Conservation (phyloP, 331 rosid genomes). For the Dryas integrifolia region DNA sequence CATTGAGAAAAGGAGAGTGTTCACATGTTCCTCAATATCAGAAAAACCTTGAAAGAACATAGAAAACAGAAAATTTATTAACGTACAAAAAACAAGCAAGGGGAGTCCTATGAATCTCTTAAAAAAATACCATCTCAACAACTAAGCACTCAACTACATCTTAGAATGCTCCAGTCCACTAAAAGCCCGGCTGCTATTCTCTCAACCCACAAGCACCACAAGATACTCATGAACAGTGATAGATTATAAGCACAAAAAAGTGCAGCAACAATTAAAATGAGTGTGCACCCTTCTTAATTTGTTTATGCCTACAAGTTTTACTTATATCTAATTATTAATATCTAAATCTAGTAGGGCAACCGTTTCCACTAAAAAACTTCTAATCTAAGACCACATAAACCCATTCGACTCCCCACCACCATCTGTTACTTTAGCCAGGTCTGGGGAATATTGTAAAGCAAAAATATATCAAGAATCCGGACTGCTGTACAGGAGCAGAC, state of each 20-base stretch:
- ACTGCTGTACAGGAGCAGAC: no score
- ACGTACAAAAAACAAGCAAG: background rate
- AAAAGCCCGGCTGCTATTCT: background rate
- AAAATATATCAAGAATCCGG: background rate
- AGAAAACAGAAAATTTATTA: constrained; percentile 6
- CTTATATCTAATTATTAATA: background rate
- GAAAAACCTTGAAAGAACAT: constrained; percentile 3
- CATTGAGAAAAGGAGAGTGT: background rate
- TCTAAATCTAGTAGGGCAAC: background rate
- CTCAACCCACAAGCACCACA: background rate
- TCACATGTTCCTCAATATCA: background rate
- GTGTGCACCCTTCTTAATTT: background rate
- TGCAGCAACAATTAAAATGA: background rate
- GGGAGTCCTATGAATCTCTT: background rate
- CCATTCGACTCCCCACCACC: no score
- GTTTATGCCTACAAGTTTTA: background rate
- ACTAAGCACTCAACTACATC: background rate
- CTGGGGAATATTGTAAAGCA: background rate
- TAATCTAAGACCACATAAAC: background rate
- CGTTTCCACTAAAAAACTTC: background rate
- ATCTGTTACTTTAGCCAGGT: constrained; percentile 1
- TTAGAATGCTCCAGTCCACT: no score
- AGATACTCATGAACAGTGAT: background rate
- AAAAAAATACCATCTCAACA: background rate
- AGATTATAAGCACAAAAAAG: background rate